Base-by-base conservation (phyloP, 2,329 filamentous ascomycete genomes). In the Fusarium sp. region DNA sequence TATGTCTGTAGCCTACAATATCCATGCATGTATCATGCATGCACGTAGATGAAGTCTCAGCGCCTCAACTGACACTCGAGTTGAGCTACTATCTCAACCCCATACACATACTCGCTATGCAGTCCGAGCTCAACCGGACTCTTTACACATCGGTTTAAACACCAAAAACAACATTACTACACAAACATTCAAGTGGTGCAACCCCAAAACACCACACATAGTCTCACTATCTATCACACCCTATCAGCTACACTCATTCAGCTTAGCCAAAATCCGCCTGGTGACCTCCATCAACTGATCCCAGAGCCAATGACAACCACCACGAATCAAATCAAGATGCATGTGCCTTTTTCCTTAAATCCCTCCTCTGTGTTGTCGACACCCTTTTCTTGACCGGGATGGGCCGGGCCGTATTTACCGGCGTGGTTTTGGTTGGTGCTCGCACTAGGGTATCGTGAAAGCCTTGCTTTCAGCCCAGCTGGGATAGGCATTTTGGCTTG, bases 221-320 rank as follows among this genome's bases (percentile, higher is more conserved):
- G 49, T 64, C 66, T 69, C 56, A 48, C 60, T 26, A 35, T 66
- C 60, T 26, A 35, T 66, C 55, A 59, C 60, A 48, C 24, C 47
- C 52, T 35, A 54, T 49, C 33, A 31, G 33, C 31, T 66, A 41
- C 17, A 52, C 45, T 49, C 28, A 36, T 47, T 56, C 59, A 74
- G 72, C 68, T 74, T 62, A 52, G 48, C 59, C 64, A 49, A 63
- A 68, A 59, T 9, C 63, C 57, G 20, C 63, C 62, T 31, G 57
- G 61, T 75, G 64, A 75, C 57, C 60, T 70, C 45, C 39, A 51
- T 74, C 72, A 74, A 74, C 48, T 75, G 72, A 75, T 72, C 52
- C 36, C 52, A 41, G 49, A 66, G 36, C 38, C 51, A 31, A 41
- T 31, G 6, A 5, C 35, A 10, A 31, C 28, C 26, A n/a, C 56